Evolutionary conservation across 108 stramenopile genomes (phyloP).

Genomic region (Schizochytrium sp.): DNA sequence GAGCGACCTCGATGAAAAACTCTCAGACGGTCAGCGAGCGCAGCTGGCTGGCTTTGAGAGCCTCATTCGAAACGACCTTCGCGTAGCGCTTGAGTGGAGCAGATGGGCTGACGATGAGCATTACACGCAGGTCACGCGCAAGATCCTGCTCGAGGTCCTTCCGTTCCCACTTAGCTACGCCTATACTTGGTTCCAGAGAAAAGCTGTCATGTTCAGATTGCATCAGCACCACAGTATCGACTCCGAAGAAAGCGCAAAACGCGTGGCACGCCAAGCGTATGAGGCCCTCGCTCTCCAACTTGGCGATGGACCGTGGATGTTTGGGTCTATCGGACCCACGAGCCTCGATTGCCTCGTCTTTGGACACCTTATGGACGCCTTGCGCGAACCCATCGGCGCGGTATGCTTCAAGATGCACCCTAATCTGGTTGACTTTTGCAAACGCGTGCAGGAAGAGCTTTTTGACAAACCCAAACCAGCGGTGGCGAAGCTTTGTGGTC

Average conservation of each 20-base stretch:
- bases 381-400: constrained; percentile 50
- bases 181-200: constrained; percentile 7
- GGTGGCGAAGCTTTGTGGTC: constrained; percentile 1
- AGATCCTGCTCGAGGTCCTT: not conserved
- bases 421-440: constrained; percentile 1
- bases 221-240: constrained; percentile 17
- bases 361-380: constrained; percentile 54
- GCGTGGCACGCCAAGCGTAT: constrained; percentile 34
- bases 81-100: constrained; percentile 50
- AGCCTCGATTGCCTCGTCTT: constrained; percentile 37
- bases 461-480: constrained; percentile 38
- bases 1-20: not conserved
- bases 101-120: constrained; percentile 52
- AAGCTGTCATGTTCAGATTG: not conserved
- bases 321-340: constrained; percentile 6
- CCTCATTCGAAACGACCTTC: constrained; percentile 49
- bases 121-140: constrained; percentile 42
- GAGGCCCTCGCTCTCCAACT: constrained; percentile 16
- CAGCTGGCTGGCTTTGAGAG: constrained; percentile 35
- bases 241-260: constrained; percentile 2
- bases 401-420: not conserved
- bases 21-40: not conserved
- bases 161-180: constrained; percentile 29
- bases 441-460: constrained; percentile 10
- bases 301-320: constrained; percentile 51